Percentiles rank a stretch among this genome's conserved stretches.
phyloP scores from a whole-genome alignment of 148 eudicot genomes.

The Silene uniflora region DNA sequence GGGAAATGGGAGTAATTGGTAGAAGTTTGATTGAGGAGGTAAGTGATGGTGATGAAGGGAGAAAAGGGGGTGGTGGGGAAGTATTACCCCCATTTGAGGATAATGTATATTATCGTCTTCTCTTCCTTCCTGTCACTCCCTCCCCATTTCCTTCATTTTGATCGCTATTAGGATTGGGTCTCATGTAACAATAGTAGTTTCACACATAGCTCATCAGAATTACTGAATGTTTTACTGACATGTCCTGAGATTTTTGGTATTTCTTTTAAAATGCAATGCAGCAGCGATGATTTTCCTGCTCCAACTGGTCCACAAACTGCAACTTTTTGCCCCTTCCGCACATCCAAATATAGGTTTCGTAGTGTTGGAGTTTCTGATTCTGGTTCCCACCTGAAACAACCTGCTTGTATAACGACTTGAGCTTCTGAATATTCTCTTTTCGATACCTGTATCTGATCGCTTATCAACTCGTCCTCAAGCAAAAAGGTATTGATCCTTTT shows the following conservation, averaged over 20 bases:
- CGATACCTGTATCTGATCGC: constrained; percentile 36
- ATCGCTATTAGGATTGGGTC: too few relatives aligned
- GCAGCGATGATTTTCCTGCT: constrained; percentile 55
- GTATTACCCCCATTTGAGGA: too few relatives aligned
- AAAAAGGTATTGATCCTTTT: constrained; percentile 36
- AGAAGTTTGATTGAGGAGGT: too few relatives aligned
- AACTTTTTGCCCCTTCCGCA: constrained; percentile 39
- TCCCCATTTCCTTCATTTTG: too few relatives aligned
- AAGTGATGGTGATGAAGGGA: too few relatives aligned
- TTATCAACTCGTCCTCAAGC: background rate
- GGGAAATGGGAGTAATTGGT: too few relatives aligned
- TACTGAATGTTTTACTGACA: constrained; percentile 27
- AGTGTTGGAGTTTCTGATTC: constrained; percentile 26
- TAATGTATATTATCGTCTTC: too few relatives aligned
- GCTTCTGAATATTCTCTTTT: constrained; percentile 2
- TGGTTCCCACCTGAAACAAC: constrained; percentile 45
- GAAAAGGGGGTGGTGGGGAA: too few relatives aligned
- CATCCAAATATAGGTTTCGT: constrained; percentile 28
- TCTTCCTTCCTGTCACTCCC: too few relatives aligned
- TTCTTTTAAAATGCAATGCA: constrained; percentile 54
- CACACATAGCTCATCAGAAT: background rate
- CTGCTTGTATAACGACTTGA: constrained; percentile 20
- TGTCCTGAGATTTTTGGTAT: constrained; percentile 41
- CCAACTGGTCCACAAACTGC: constrained; percentile 73
- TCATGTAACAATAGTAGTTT: too few relatives aligned